Evolutionary conservation across 2,329 filamentous ascomycete species (phyloP).

Genomic region (Penicillium sp.): DNA sequence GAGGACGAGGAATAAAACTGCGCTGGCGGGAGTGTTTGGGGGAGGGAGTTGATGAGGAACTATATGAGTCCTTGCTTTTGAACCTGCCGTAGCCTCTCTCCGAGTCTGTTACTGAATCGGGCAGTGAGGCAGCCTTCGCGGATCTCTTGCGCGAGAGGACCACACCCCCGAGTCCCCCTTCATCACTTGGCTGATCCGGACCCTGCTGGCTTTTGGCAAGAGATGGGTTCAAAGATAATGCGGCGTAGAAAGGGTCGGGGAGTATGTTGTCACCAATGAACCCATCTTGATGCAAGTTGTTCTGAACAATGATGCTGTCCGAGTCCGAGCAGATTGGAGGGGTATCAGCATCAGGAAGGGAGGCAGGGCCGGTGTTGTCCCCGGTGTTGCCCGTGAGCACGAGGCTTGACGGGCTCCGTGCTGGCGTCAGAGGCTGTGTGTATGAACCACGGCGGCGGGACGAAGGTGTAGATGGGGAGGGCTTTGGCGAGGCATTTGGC

Average conservation of each 20-base stretch:
- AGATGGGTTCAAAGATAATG: neutral
- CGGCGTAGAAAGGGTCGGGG: neutral
- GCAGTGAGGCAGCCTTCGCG: conserved; percentile 32
- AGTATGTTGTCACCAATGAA: neutral
- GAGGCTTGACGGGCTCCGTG: neutral
- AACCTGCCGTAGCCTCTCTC: conserved; percentile 12
- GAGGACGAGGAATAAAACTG: conserved; percentile 18
- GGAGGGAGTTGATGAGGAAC: neutral
- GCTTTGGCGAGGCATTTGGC: too few species aligned
- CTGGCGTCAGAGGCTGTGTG: neutral
- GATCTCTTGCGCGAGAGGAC: conserved; percentile 29
- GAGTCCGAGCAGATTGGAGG: neutral
- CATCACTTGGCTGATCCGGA: neutral
- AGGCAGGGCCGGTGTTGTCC: too few species aligned
- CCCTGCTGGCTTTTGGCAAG: neutral
- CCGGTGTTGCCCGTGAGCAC: neutral
- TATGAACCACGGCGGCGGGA: neutral
- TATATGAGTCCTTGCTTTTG: conserved; percentile 4
- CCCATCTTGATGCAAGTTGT: neutral
- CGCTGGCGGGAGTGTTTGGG: neutral
- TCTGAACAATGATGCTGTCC: neutral
- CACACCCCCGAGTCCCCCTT: neutral
- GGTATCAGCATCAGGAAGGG: neutral
- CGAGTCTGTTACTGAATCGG: conserved; percentile 31
- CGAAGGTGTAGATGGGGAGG: neutral